phyloP scores from a whole-genome alignment of 108 stramenopile species.

The Schizochytrium sp. region DNA sequence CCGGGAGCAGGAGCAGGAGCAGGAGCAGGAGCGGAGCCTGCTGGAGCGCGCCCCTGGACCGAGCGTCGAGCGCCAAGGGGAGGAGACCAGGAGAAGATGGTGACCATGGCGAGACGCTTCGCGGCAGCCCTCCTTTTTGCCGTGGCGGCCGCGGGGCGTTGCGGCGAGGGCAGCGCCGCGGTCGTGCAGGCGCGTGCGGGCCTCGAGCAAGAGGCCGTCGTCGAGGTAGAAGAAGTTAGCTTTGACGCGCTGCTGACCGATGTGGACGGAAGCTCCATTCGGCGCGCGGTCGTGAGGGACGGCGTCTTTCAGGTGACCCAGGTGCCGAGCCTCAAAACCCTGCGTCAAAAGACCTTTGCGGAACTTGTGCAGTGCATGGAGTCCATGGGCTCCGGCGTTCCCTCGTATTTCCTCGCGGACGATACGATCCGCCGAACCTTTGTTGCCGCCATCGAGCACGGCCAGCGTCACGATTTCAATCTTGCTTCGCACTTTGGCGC shows the following conservation, averaged over 20 bases:
- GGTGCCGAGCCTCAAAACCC: not conserved
- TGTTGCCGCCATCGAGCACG: not conserved
- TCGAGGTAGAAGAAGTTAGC: not conserved
- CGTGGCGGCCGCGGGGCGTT: too few species aligned
- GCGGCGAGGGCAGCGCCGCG: too few species aligned
- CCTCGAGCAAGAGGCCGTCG: not conserved
- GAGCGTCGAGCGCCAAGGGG: too few species aligned
- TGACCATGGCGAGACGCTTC: too few species aligned
- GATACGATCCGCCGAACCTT: not conserved
- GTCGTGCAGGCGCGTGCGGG: too few species aligned
- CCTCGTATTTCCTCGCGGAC: not conserved
- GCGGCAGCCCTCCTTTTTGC: too few species aligned
- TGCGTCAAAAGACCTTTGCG: not conserved
- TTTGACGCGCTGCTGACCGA: not conserved
- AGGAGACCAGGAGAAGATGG: too few species aligned
- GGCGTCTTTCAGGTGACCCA: constrained; percentile 4
- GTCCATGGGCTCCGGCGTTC: not conserved
- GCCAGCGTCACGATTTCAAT: not conserved
- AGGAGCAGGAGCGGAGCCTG: too few species aligned
- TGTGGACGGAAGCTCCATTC: not conserved
- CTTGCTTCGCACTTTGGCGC: not conserved
- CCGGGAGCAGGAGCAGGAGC: too few species aligned
- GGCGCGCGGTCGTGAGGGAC: not conserved
- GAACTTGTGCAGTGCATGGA: not conserved
- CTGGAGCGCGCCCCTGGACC: too few species aligned